phyloP scores from a whole-genome alignment of 2,329 filamentous ascomycete genomes.

The Colletotrichum melonis region DNA sequence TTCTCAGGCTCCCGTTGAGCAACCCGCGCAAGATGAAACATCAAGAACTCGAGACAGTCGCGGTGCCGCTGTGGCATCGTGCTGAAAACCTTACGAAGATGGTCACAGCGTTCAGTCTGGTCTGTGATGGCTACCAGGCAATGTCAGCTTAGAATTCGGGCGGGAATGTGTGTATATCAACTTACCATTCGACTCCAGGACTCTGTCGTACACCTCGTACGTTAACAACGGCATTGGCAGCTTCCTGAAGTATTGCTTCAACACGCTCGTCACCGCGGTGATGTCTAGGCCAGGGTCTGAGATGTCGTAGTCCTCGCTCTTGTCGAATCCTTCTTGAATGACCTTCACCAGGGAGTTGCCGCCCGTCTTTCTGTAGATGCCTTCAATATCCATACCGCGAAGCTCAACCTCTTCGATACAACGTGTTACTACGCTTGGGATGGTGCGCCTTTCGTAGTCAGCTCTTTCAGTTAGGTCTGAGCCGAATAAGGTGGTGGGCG shows the following conservation, averaged over 20 bases:
- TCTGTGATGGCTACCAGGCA: slow-evolving; percentile 69
- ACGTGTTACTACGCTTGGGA: slow-evolving; percentile 89
- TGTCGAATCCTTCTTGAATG: slow-evolving; percentile 93
- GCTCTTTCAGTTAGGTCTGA: slow-evolving; percentile 88
- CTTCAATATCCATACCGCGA: slow-evolving; percentile 96
- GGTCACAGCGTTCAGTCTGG: slow-evolving; percentile 74
- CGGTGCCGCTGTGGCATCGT: slow-evolving; percentile 85
- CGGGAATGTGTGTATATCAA: slow-evolving; percentile 35
- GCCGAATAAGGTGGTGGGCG: slow-evolving; percentile 79
- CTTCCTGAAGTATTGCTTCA: slow-evolving; percentile 98
- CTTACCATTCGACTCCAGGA: slow-evolving; percentile 84
- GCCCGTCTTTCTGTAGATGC: slow-evolving; percentile 97
- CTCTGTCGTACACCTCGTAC: slow-evolving; percentile 89
- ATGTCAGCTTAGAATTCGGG: slow-evolving; percentile 39
- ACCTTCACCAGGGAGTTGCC: slow-evolving; percentile 90
- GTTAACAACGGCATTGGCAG: slow-evolving; percentile 90
- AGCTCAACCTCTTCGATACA: slow-evolving; percentile 98
- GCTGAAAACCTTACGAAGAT: slow-evolving; percentile 79
- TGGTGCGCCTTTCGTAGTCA: slow-evolving; percentile 88
- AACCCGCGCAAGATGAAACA: slow-evolving; percentile 92
- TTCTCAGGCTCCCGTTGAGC: slow-evolving; percentile 87
- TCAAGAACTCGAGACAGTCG: slow-evolving; percentile 91
- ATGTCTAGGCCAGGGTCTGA: slow-evolving; percentile 95
- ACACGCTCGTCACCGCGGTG: slow-evolving; percentile 91
- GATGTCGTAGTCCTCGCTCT: slow-evolving; percentile 87